phyloP scores from a whole-genome alignment of 495 filamentous ascomycete species.

The Neurospora sp. region DNA sequence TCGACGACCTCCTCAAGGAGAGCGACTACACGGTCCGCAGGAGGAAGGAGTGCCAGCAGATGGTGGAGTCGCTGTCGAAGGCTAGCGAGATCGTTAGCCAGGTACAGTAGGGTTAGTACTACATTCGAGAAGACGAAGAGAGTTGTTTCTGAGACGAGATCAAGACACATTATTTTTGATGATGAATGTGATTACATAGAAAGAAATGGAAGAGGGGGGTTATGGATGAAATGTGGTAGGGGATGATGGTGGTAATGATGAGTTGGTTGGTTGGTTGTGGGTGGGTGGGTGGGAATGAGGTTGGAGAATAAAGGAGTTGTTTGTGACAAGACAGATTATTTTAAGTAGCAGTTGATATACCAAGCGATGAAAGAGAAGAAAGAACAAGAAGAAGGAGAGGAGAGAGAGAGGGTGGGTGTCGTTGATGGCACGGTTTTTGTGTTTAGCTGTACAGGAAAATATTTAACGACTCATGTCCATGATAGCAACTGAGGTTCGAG shows the following conservation, averaged over 20 bases:
- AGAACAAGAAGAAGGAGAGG: background rate
- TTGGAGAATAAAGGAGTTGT: background rate
- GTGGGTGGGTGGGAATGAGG: background rate
- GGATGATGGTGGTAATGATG: background rate
- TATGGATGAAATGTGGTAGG: background rate
- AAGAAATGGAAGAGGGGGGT: background rate
- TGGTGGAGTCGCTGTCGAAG: slow-evolving; percentile 84
- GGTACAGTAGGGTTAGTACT: slow-evolving; percentile 55
- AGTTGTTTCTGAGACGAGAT: background rate
- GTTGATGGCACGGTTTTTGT: background rate
- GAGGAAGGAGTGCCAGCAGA: slow-evolving; percentile 97
- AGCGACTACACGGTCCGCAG: slow-evolving; percentile 92
- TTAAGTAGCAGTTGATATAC: background rate
- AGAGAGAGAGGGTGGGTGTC: background rate
- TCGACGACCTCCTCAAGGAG: slow-evolving; percentile 94
- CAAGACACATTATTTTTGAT: background rate
- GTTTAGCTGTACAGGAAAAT: background rate
- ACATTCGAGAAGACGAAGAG: background rate
- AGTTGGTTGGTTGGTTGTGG: background rate
- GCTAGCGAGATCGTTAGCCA: slow-evolving; percentile 96
- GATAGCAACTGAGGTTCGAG: background rate
- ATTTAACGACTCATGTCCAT: background rate
- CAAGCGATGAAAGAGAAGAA: background rate
- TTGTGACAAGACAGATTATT: background rate
- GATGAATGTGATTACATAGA: background rate